phyloP scores from a whole-genome alignment of 257 asterid species.

The Solanum chiquidenum region DNA sequence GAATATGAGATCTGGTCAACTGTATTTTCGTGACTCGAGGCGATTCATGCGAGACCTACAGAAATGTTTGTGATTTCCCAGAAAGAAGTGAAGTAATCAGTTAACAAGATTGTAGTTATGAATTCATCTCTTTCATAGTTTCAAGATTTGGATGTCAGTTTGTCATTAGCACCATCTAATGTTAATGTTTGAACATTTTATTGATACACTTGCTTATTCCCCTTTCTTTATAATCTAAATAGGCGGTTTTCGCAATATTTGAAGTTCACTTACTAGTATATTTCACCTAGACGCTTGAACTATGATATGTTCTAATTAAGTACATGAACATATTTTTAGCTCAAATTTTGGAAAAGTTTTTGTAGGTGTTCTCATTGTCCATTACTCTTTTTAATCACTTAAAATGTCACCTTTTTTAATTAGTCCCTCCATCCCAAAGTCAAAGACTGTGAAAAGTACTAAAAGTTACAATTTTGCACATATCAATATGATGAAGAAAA shows the following conservation, averaged over 20 bases:
- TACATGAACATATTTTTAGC: background rate
- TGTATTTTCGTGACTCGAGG: background rate
- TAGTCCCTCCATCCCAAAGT: background rate
- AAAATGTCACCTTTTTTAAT: background rate
- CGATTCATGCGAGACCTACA: background rate
- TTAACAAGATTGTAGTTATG: background rate
- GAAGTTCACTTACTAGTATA: background rate
- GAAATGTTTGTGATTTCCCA: background rate
- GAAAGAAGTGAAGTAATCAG: background rate
- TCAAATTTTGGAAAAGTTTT: background rate
- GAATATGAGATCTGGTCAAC: background rate
- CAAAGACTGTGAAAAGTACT: background rate
- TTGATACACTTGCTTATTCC: background rate
- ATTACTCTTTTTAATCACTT: no score
- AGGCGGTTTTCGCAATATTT: background rate
- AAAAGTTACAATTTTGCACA: no score
- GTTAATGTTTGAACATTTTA: background rate
- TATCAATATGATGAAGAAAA: no score
- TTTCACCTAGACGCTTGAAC: no score
- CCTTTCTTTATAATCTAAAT: background rate
- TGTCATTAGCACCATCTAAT: background rate
- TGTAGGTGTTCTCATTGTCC: background rate
- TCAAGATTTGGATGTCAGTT: background rate
- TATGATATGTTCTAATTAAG: no score
- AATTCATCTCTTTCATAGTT: background rate